Evolutionary conservation across 2,329 filamentous ascomycete genomes (phyloP).

Genomic region (Waltergamsia citrina): DNA sequence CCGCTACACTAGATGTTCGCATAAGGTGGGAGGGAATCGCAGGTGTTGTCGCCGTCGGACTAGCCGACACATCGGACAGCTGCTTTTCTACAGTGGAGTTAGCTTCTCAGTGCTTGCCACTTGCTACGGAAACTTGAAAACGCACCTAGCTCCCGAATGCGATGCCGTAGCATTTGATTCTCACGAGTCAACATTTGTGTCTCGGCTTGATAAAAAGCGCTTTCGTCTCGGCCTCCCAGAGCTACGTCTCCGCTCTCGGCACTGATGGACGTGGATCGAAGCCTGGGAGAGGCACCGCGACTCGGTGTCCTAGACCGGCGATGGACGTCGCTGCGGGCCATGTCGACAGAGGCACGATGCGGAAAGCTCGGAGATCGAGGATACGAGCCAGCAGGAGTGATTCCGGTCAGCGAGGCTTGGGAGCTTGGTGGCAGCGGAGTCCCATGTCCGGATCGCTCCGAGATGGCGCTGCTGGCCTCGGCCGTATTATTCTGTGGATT

Average conservation of each 20-base stretch:
- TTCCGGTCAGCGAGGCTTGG: slow-evolving; percentile 19
- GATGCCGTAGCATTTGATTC: slow-evolving; percentile 72
- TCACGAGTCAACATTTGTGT: slow-evolving; percentile 69
- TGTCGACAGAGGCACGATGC: slow-evolving; percentile 50
- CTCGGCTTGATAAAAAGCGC: slow-evolving; percentile 73
- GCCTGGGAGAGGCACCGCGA: slow-evolving; percentile 43
- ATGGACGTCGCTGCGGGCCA: slow-evolving; percentile 44
- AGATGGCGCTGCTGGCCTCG: slow-evolving; percentile 40
- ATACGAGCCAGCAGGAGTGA: slow-evolving; percentile 27
- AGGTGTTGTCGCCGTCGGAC: slow-evolving; percentile 30
- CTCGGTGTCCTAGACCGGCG: slow-evolving; percentile 51
- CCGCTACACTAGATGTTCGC: slow-evolving; percentile 33
- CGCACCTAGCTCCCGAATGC: slow-evolving; percentile 64
- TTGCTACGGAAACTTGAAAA: background rate
- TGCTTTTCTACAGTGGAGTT: slow-evolving; percentile 34
- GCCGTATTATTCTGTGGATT: slow-evolving; percentile 24
- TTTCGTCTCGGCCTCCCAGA: slow-evolving; percentile 61
- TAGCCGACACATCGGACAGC: slow-evolving; percentile 30
- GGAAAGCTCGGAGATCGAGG: slow-evolving; percentile 41
- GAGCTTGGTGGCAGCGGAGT: slow-evolving; percentile 22
- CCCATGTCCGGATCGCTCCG: slow-evolving; percentile 32
- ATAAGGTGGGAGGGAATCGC: slow-evolving; percentile 37
- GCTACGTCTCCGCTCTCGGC: slow-evolving; percentile 51
- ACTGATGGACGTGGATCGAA: slow-evolving; percentile 49
- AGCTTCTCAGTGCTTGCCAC: background rate